Evolutionary conservation across 164 flowering plant genomes (phyloP), one percentile per base, ranked within the genome.

Genomic region (Magnolia sinica): DNA sequence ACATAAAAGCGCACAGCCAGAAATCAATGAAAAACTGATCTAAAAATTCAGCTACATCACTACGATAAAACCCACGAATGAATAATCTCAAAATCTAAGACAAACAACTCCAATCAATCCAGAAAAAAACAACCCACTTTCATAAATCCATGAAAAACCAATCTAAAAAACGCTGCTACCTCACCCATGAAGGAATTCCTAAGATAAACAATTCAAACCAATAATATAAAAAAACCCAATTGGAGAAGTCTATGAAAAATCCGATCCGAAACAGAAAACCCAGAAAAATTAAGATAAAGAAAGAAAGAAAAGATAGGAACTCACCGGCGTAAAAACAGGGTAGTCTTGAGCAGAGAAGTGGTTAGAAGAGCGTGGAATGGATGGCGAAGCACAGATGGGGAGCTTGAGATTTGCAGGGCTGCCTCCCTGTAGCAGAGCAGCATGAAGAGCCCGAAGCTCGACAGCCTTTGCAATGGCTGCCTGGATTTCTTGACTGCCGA

Each of bases 301-400:
- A 68, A 3, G n/a, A 68, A 18, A 29, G 45, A 14, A 1, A 65
- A 76, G 29, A 45, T 18, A 16, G 50, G 11, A 78, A 87, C 96
- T 92, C 70, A 95, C 98, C 7, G 99, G 98, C n/a, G 99, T 95
- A 80, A 95, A 95, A 84, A 93, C 90, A 65, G 98, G 98, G 81
- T 95, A 95, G 78, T 93, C 98, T 70, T 95, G 93, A 78, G 92
- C 93, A 79, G 98, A 88, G 79, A 85, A 83, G 37, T 88, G 91
- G 76, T 89, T 77, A 79, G 85, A 78, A 73, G 85, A 75, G 69
- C 76, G 83, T 4, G 88, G 73, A 82, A 76, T 70, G 77, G 90
- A 88, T 58, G 96, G 85, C 79, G 87, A 84, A 80, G 88, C 50
- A 70, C 88, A 76, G 23, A 71, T 72, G 6, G 76, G 83, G 71